Conservation (phyloP, 2,329 filamentous ascomycete genomes). For the Alternaria arborescens region DNA sequence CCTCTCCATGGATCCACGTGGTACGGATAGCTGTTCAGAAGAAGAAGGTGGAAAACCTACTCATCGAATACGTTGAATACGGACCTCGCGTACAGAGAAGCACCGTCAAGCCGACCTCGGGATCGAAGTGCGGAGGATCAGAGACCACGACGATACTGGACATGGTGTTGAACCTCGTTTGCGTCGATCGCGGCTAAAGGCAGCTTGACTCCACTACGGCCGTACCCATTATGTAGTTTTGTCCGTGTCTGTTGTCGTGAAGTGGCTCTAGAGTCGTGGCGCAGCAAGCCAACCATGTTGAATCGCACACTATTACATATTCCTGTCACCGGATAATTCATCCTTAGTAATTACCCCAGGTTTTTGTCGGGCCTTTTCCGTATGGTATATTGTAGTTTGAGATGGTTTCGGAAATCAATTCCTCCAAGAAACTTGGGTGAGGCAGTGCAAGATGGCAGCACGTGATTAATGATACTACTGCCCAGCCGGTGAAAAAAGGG, state of each 20-base stretch:
- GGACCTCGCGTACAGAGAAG: not conserved
- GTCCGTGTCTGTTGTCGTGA: not conserved
- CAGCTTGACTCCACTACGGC: not conserved
- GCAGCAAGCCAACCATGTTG: not conserved
- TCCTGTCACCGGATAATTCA: no score
- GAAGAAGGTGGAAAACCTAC: not conserved
- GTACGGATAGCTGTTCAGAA: not conserved
- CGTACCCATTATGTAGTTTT: not conserved
- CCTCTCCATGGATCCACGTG: not conserved
- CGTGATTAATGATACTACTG: not conserved
- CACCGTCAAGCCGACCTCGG: not conserved
- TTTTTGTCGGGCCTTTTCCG: not conserved
- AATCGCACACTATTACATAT: not conserved
- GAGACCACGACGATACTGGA: not conserved
- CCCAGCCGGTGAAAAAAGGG: constrained; percentile 8
- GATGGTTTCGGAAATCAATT: not conserved
- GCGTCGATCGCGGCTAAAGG: not conserved
- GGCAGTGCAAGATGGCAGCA: constrained; percentile 5
- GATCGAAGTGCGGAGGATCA: not conserved
- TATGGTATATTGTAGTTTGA: not conserved
- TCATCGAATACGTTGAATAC: not conserved
- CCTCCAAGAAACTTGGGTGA: not conserved
- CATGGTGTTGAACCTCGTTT: not conserved
- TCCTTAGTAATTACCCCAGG: not conserved
- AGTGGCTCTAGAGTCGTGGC: not conserved